phyloP scores from a whole-genome alignment of 345 rosid genomes.

The Sonneratia alba region DNA sequence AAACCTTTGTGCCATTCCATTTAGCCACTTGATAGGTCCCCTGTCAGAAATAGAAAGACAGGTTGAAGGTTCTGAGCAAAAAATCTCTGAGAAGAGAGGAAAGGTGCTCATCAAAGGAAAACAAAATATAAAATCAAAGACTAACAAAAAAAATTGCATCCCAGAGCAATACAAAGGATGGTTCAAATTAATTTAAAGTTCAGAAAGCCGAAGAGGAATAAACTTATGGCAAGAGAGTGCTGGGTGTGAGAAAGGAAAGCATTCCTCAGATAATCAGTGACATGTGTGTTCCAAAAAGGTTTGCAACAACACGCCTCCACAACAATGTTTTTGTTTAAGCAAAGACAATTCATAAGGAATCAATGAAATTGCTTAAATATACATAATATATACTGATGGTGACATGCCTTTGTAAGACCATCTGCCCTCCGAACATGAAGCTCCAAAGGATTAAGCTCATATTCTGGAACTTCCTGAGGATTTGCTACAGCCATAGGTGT shows the following conservation, averaged over 20 bases:
- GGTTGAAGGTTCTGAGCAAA: background rate
- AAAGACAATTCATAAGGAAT: background rate
- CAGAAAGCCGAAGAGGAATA: background rate
- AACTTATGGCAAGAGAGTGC: background rate
- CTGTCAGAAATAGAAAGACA: conserved; percentile 23
- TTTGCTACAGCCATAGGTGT: conserved; percentile 91
- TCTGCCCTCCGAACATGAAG: conserved; percentile 81
- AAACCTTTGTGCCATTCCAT: conserved; percentile 95
- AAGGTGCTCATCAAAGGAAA: background rate
- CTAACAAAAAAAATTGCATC: background rate
- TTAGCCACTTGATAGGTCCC: conserved; percentile 94
- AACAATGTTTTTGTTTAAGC: background rate
- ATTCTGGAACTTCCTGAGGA: conserved; percentile 90
- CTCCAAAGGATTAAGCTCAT: conserved; percentile 89
- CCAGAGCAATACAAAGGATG: background rate
- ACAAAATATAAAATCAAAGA: background rate
- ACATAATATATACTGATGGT: background rate
- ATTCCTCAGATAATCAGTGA: background rate
- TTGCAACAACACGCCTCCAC: background rate
- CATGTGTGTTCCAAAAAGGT: background rate
- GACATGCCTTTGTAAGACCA: conserved; percentile 65
- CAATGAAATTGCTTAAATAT: background rate
- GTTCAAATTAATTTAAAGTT: background rate
- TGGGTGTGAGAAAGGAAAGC: background rate
- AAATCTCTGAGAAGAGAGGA: background rate